Evolutionary conservation across 805 yeast genomes (phyloP), one percentile per base, ranked within the genome.

Genomic region (Zygotorulaspora sp.): DNA sequence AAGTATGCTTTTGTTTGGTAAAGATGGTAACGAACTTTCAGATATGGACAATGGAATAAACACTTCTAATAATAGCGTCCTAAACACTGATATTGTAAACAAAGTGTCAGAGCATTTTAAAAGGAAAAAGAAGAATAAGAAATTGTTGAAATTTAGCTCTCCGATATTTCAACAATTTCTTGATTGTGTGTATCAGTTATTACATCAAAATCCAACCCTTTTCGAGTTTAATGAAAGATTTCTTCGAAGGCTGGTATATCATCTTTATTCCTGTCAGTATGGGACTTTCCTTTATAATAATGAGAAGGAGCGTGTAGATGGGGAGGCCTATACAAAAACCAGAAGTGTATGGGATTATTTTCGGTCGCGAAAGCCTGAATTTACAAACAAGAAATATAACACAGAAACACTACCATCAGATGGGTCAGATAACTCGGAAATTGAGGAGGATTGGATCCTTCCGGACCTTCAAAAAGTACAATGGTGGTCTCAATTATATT

Each of bases 81-180:
- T 34, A 70, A 74, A 3, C 28, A 65, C 66, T 38, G 69, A 62
- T 32, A 62, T 74, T 16, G 57, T 78, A 32, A 68, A 63, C 41
- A 70, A 69, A 35, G 67, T 80, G 15, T 69, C 79, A 35, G 69
- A 71, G 45, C 69, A 72, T 47, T 69, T 74, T 46, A 72, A 71
- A 38, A 66, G 63, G 30, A 67, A 65, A 31, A 68, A 67, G 37
- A 75, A 68, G 38, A 46, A 37, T 37, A 42, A 32, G 19, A 45
- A 41, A 12, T 38, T 40, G 11, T 50, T 72, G 35, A 79, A 80
- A 45, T 72, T 77, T 38, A 77, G 80, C n/a, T 83, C 96, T 9
- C 98, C 98, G 0, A 77, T 89, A 1, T 90, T 92, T 63, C 97
- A 88, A 52, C 98, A 92, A 56, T 92, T 89, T 62, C 62, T 92